Base-by-base conservation (phyloP, 2,329 filamentous ascomycete genomes). In the Aspergillus aculeatinus region DNA sequence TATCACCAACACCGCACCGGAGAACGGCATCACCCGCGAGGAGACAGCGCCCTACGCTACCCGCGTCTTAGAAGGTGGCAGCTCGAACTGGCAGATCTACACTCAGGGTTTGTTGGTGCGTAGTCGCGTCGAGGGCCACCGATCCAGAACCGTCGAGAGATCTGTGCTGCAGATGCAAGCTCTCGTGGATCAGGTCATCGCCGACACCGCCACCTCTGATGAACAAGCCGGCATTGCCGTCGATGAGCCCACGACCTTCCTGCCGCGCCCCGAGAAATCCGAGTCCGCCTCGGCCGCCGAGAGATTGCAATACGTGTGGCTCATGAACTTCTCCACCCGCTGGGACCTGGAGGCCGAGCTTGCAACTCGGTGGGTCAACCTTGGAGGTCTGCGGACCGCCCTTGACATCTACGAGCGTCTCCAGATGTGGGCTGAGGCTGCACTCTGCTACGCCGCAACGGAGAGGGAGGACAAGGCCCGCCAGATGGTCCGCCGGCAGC, bases 11-110 rank as follows among this genome's bases (percentile, higher is more conserved):
- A 92, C 91, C 0, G 89, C 92, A 0, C 92, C 95, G 0, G 82
- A 87, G 1, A 89, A 98, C 72, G 89, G 90, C 0, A 81, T 99
- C 0, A 98, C 93, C 0, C 85, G 92, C n/a, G 93, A 98, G 76
- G 92, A 98, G 72, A 94, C 96, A 4, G 77, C 96, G 1, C 95
- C 95, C 0, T 99, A 94, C 72, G 95, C 95, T 0, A 89, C 88
- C 1, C 87, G 95, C 47, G 95, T 98, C 0, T 82, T 99, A 1
- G 85, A 90, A 9, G 92, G 95, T 62, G 93, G 94, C 67, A 90
- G 90, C 50, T 94, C 92, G 0, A 99, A 98, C 75, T 99, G 95
- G 95, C 95, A 98, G 74, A 89, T 97, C 35, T 98, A 98, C 73
- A 97, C 95, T 0, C 93, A 98, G 72, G 95, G 92, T 0, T 81